Percentiles rank a stretch among this genome's conserved stretches.
phyloP scores from a whole-genome alignment of 23 red algal genomes.

The Chondrus crispus region DNA sequence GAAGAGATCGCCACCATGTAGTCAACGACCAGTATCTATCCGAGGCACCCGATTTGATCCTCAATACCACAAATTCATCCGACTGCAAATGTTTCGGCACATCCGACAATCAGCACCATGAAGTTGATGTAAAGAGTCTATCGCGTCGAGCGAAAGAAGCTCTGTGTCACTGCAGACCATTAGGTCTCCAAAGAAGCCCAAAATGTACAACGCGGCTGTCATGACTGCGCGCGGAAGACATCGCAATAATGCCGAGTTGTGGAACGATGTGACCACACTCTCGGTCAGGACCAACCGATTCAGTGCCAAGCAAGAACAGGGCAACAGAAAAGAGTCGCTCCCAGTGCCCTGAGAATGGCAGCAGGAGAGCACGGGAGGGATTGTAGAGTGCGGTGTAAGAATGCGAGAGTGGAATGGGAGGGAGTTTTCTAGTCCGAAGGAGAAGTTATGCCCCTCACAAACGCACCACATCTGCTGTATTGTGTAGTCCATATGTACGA shows the following conservation, averaged over 20 bases:
- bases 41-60: slow-evolving; percentile 9
- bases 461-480: too few relatives aligned
- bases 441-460: too few relatives aligned
- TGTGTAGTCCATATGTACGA: too few relatives aligned
- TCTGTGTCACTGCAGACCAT: slow-evolving; percentile 37
- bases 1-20: slow-evolving; percentile 29
- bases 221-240: background rate
- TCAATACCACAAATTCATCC: slow-evolving; percentile 60
- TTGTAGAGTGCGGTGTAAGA: too few relatives aligned
- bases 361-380: too few relatives aligned
- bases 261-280: slow-evolving; percentile 38
- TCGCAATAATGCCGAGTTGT: slow-evolving; percentile 27
- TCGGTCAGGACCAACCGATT: slow-evolving; percentile 40
- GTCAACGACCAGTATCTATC: background rate
- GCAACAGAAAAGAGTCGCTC: slow-evolving; percentile 47
- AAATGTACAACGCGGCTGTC: slow-evolving; percentile 17
- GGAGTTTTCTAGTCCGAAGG: too few relatives aligned
- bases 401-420: too few relatives aligned
- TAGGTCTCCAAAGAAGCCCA: slow-evolving; percentile 12
- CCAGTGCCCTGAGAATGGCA: too few relatives aligned
- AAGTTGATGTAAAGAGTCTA: slow-evolving; percentile 56
- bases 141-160: slow-evolving; percentile 28
- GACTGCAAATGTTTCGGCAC: slow-evolving; percentile 32
- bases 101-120: slow-evolving; percentile 49
- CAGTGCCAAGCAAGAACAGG: slow-evolving; percentile 53